Percentiles rank a stretch among this genome's conserved stretches.
Evolutionary conservation across 108 stramenopile species (phyloP).

Genomic region (Nannochloropsis salina): DNA sequence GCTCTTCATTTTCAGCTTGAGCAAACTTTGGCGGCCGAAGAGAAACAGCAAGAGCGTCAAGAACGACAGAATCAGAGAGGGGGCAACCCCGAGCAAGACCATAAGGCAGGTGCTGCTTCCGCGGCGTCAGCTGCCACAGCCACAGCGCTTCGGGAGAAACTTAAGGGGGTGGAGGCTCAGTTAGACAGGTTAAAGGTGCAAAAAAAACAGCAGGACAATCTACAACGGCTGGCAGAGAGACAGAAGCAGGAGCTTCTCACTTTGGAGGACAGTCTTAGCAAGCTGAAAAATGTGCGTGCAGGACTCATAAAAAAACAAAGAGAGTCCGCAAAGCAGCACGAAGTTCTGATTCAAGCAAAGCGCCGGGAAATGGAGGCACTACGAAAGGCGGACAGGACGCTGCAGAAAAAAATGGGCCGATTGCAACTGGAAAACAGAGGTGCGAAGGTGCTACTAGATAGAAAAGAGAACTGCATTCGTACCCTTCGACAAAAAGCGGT

Average conservation of each 20-base stretch:
- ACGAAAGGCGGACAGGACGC: background rate
- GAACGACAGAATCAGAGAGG: background rate
- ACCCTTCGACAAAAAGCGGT: background rate
- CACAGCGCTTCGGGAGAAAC: conserved; percentile 11
- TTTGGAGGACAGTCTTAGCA: background rate
- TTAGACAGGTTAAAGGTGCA: conserved; percentile 16
- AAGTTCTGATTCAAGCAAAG: background rate
- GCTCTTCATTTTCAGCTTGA: background rate
- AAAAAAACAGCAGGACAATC: background rate
- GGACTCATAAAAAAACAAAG: background rate
- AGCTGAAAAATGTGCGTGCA: conserved; percentile 9
- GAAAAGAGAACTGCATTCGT: conserved; percentile 14
- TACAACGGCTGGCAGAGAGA: conserved; percentile 1
- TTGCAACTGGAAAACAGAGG: background rate
- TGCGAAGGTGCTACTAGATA: background rate
- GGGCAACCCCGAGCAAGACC: background rate
- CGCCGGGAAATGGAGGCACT: background rate
- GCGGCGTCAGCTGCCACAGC: background rate
- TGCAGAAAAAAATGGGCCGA: conserved; percentile 8
- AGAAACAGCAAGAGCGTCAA: background rate
- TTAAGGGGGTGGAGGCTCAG: conserved; percentile 8
- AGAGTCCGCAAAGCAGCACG: background rate
- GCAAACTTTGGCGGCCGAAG: background rate
- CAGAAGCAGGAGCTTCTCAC: background rate
- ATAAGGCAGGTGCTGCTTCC: background rate